A percentile compares a stretch with the other conserved stretches of the same genome.
phyloP scores from a whole-genome alignment of 345 rosid species.

The Ceriops tagal region DNA sequence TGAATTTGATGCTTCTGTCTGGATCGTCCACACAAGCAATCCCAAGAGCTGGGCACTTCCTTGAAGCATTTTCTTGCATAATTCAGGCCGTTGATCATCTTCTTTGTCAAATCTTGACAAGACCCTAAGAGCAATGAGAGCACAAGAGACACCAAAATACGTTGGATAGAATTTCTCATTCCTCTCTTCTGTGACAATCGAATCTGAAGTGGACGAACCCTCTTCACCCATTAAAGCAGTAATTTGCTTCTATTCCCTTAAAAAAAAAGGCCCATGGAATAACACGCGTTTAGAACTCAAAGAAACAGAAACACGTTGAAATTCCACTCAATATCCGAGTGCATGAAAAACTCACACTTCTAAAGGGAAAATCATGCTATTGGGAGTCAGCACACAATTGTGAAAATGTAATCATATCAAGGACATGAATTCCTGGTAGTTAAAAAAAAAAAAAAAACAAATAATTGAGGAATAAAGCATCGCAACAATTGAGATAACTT shows the following conservation, averaged over 20 bases:
- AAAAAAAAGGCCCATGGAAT: slow-evolving; percentile 17
- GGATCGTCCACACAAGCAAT: slow-evolving; percentile 63
- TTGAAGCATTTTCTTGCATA: slow-evolving; percentile 50
- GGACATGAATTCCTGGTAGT: not conserved
- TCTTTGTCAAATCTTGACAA: slow-evolving; percentile 36
- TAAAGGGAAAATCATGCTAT: not conserved
- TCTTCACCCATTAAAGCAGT: slow-evolving; percentile 41
- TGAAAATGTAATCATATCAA: not conserved
- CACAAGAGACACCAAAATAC: slow-evolving; percentile 71
- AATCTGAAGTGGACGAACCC: slow-evolving; percentile 25
- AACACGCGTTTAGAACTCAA: slow-evolving; percentile 14
- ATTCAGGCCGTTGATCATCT: slow-evolving; percentile 53
- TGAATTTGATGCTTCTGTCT: slow-evolving; percentile 35
- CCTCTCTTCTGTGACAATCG: slow-evolving; percentile 27
- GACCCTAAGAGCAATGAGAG: slow-evolving; percentile 48
- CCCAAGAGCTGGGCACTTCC: slow-evolving; percentile 66
- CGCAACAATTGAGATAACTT: slow-evolving; percentile 28
- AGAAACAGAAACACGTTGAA: not conserved
- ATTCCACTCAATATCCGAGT: not conserved
- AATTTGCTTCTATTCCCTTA: slow-evolving; percentile 24
- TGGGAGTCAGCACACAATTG: not conserved
- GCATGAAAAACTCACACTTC: not conserved
- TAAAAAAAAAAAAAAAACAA: slow-evolving; percentile 5
- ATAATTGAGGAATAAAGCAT: slow-evolving; percentile 26
- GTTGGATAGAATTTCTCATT: slow-evolving; percentile 44